Conservation (phyloP, 352 stramenopile species). For the Globisporangium mamillatum region DNA sequence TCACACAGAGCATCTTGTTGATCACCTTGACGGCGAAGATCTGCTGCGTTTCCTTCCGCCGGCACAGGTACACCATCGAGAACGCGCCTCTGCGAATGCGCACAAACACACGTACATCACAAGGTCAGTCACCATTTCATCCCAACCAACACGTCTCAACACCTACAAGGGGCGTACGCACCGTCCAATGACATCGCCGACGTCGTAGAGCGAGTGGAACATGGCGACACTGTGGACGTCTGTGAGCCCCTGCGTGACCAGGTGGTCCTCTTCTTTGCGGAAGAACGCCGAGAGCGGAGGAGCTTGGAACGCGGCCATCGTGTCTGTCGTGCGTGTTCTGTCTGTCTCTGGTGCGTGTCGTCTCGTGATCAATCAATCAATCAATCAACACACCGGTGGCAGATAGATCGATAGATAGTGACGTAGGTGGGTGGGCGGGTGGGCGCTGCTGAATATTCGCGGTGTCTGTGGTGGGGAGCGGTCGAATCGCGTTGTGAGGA, state of each 20-base stretch:
- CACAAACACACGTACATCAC: not conserved
- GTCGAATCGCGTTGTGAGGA: constrained; percentile 9
- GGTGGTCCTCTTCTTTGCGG: constrained; percentile 79
- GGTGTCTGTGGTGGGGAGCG: not conserved
- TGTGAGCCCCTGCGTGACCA: constrained; percentile 81
- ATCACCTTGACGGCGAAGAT: constrained; percentile 88
- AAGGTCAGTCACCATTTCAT: not conserved
- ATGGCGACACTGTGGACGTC: constrained; percentile 79
- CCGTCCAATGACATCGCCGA: constrained; percentile 81
- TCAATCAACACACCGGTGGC: not conserved
- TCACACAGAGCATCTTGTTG: constrained; percentile 84
- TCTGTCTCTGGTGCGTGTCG: not conserved
- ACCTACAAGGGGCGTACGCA: constrained; percentile 13
- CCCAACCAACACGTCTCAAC: not conserved
- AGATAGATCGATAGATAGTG: no score
- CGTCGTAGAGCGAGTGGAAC: constrained; percentile 89
- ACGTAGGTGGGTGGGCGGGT: no score
- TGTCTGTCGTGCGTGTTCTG: not conserved
- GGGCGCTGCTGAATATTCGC: not conserved
- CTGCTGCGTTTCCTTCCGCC: constrained; percentile 75
- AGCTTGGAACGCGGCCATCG: constrained; percentile 78
- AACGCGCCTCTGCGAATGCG: constrained; percentile 50
- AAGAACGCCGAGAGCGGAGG: constrained; percentile 86
- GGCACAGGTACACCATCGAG: constrained; percentile 84
- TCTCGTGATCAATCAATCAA: not conserved